phyloP scores from a whole-genome alignment of 129 eudicot species.

The Pulicaria dysenterica region DNA sequence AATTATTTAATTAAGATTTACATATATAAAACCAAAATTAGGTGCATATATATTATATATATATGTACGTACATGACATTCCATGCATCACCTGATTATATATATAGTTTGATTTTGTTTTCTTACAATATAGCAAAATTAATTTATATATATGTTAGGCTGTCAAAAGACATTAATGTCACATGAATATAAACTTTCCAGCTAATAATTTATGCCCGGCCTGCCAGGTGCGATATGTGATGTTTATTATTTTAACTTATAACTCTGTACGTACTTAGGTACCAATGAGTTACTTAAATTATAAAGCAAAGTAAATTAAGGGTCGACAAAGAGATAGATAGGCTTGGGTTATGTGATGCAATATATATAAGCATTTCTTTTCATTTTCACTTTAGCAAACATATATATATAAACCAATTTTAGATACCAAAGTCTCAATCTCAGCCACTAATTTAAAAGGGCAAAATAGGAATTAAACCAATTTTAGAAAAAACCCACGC shows the following conservation, averaged over 20 bases:
- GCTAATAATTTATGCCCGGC: no score
- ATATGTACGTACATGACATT: no score
- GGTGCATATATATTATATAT: constrained; percentile 14
- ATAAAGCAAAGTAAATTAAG: constrained; percentile 22
- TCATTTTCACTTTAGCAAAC: no score
- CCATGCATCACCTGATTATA: constrained; percentile 17
- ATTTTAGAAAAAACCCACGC: no score
- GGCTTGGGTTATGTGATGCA: constrained; percentile 22
- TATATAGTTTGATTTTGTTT: constrained; percentile 16
- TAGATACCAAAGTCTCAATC: no score
- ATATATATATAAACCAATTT: no score
- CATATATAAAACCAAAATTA: constrained; percentile 17
- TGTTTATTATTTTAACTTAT: constrained; percentile 30
- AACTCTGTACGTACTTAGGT: constrained; percentile 18
- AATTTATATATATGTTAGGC: constrained; percentile 36
- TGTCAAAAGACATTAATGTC: constrained; percentile 42
- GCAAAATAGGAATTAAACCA: no score
- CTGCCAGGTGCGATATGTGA: constrained; percentile 37
- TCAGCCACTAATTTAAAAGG: no score
- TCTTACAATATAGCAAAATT: constrained; percentile 19
- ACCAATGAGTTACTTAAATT: constrained; percentile 25
- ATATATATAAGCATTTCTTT: no score
- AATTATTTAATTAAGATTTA: background rate
- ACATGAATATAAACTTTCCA: constrained; percentile 43
- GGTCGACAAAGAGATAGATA: constrained; percentile 1